These are phyloP conservation scores for Hericium erinaceus DNA, from an alignment of 768 basidiomycete species.

Conservation along the genomic window DNA sequence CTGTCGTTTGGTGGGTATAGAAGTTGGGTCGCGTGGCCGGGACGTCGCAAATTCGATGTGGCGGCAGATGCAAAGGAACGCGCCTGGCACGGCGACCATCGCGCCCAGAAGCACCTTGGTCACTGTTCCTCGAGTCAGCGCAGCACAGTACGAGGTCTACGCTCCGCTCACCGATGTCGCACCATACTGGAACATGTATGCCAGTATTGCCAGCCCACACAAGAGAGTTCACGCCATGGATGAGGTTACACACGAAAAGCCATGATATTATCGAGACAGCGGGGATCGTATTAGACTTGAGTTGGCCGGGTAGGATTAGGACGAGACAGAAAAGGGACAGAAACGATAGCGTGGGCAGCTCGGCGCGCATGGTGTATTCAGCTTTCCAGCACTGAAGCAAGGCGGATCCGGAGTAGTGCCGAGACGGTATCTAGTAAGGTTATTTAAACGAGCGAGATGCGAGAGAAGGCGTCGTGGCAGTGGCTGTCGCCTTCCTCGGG, in stretches of 20 bases:
- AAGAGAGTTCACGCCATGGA: conserved; percentile 22
- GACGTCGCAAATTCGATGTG: conserved; percentile 11
- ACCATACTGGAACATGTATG: conserved; percentile 24
- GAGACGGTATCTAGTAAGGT: too few species aligned
- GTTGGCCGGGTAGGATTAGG: conserved; percentile 11
- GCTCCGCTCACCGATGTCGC: conserved; percentile 28
- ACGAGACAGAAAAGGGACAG: conserved; percentile 5
- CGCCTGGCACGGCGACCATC: conserved; percentile 12
- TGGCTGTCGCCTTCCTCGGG: neutral
- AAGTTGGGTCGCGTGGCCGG: neutral
- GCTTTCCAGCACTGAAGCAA: conserved; percentile 4
- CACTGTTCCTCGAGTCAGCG: conserved; percentile 2
- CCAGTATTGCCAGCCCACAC: conserved; percentile 24
- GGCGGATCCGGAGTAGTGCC: neutral
- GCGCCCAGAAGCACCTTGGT: conserved; percentile 12
- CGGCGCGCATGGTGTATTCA: conserved; percentile 5
- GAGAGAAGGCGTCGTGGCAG: neutral
- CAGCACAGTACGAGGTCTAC: neutral
- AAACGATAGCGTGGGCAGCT: conserved; percentile 12
- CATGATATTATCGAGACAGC: conserved; percentile 15
- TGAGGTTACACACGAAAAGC: conserved; percentile 17
- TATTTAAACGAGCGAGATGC: neutral
- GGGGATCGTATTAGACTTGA: conserved; percentile 7
- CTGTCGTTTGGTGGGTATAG: neutral
- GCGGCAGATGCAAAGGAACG: conserved; percentile 12